Evolutionary conservation across 257 asterid species (phyloP).

Genomic region (Nicotiana paniculata): DNA sequence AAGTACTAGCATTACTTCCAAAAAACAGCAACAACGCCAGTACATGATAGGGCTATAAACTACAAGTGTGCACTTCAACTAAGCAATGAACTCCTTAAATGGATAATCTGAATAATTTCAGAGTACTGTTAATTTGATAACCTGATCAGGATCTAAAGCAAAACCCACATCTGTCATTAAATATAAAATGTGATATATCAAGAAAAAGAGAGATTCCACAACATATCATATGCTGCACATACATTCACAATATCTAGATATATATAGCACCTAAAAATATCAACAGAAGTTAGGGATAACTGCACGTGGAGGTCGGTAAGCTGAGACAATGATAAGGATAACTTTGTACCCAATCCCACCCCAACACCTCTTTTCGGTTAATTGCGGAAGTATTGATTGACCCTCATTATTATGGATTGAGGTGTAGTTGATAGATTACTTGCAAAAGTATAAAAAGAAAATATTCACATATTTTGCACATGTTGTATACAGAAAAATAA

Average conservation of each 20-base stretch:
- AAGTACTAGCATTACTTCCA: background rate
- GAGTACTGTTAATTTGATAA: background rate
- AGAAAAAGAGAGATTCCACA: background rate
- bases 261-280: background rate
- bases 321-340: background rate
- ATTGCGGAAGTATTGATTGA: background rate
- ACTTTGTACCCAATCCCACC: background rate
- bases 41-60: background rate
- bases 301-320: background rate
- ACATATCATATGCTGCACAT: background rate
- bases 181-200: background rate
- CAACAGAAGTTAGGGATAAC: background rate
- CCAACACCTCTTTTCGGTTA: background rate
- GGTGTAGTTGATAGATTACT: background rate
- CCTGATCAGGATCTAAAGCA: background rate
- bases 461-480: background rate
- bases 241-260: background rate
- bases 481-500: background rate
- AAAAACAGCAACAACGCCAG: background rate
- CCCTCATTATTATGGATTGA: background rate
- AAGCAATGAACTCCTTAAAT: background rate
- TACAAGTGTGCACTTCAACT: background rate
- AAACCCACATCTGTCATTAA: background rate
- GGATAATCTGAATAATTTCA: background rate
- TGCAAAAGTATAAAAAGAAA: background rate